Percentiles rank a stretch among this genome's conserved stretches.
Evolutionary conservation across 345 rosid genomes (phyloP).

Genomic region (Microcos paniculata): DNA sequence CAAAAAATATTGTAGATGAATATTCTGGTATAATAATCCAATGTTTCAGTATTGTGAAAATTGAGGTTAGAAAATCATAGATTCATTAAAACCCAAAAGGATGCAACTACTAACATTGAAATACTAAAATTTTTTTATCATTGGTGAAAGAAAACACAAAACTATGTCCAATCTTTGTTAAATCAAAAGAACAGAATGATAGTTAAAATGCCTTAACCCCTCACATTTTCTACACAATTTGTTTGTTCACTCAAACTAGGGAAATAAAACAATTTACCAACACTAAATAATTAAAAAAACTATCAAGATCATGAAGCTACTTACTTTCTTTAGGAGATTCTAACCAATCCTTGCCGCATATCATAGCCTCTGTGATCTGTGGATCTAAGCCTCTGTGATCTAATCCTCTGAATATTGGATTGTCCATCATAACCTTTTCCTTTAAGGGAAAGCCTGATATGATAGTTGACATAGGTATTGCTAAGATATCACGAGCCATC

Average conservation of each 20-base stretch:
- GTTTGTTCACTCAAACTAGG: too few species aligned
- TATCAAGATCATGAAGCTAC: neutral
- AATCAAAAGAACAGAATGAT: too few species aligned
- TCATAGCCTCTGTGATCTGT: neutral
- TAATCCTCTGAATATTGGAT: neutral
- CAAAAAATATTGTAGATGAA: too few species aligned
- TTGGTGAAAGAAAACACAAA: neutral
- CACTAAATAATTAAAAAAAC: neutral
- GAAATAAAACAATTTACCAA: neutral
- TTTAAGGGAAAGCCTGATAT: neutral
- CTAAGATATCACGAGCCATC: constrained; percentile 17
- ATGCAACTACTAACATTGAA: neutral
- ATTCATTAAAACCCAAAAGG: too few species aligned
- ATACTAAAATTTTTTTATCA: neutral
- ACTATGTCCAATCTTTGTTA: too few species aligned
- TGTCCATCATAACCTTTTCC: neutral
- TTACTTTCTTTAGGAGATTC: neutral
- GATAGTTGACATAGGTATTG: constrained; percentile 6
- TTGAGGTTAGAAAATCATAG: too few species aligned
- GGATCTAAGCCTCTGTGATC: neutral
- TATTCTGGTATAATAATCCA: neutral
- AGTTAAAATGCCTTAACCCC: too few species aligned
- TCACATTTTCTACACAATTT: too few species aligned
- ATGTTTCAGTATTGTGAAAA: too few species aligned
- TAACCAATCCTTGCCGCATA: neutral